phyloP scores from a whole-genome alignment of 2,329 filamentous ascomycete genomes.

The Mollisiaceae sp. region DNA sequence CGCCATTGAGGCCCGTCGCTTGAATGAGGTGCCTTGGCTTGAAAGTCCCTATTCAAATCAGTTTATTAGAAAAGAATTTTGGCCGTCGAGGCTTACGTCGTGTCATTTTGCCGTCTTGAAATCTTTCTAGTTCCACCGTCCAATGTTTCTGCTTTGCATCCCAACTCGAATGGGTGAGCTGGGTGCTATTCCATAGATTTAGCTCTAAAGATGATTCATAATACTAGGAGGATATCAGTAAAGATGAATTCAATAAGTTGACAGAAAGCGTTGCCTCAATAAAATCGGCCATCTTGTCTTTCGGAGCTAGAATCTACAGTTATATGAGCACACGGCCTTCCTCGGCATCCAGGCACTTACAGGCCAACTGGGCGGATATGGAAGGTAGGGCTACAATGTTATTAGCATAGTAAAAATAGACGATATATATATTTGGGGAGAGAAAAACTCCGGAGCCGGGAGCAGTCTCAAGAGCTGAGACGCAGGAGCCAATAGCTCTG shows the following conservation, averaged over 20 bases:
- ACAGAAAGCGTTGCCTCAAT: constrained; percentile 48
- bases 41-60: constrained; percentile 50
- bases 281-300: constrained; percentile 72
- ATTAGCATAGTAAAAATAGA: too few species aligned
- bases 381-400: constrained; percentile 56
- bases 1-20: constrained; percentile 58
- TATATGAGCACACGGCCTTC: constrained; percentile 61
- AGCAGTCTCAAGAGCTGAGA: too few species aligned
- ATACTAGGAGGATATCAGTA: constrained; percentile 44
- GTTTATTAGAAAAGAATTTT: constrained; percentile 17
- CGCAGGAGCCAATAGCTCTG: too few species aligned
- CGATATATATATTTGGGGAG: too few species aligned
- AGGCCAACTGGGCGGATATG: constrained; percentile 23
- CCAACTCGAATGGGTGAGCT: constrained; percentile 54
- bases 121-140: constrained; percentile 54
- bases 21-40: constrained; percentile 56
- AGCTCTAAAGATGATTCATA: constrained; percentile 68
- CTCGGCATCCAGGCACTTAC: constrained; percentile 46
- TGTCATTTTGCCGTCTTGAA: constrained; percentile 12
- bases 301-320: constrained; percentile 72
- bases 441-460: too few species aligned
- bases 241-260: background rate
- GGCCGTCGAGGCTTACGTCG: background rate
- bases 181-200: constrained; percentile 65
- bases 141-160: constrained; percentile 55